A percentile compares a stretch with the other conserved stretches of the same genome.
Conservation (phyloP, 495 filamentous ascomycete genomes). For the Hypomontagnella monticulosa region DNA sequence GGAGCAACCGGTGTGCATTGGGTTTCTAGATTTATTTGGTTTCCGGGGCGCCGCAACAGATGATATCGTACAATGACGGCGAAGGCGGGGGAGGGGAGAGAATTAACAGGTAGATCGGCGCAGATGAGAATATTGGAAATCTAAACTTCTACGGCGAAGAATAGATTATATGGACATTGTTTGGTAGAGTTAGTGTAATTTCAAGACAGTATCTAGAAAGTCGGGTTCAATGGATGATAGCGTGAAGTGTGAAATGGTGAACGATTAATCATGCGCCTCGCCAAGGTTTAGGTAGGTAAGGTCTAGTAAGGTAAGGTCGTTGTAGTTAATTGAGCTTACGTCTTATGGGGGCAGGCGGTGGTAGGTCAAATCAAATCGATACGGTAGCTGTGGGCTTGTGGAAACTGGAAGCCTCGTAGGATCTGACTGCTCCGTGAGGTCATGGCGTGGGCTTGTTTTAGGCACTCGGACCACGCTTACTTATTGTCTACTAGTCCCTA, state of each 20-base stretch:
- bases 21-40: constrained; percentile 1
- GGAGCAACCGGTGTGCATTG: constrained; percentile 15
- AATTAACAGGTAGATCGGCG: neutral
- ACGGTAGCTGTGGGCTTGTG: constrained; percentile 25
- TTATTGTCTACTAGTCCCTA: neutral
- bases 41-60: neutral
- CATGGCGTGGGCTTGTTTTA: constrained; percentile 33
- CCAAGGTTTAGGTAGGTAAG: too few relatives aligned
- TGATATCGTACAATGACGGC: constrained; percentile 15
- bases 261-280: neutral
- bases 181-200: neutral
- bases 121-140: constrained; percentile 14
- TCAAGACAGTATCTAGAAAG: neutral
- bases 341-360: neutral
- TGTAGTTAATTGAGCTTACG: neutral
- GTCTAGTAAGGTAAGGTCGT: too few relatives aligned
- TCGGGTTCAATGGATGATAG: too few relatives aligned
- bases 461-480: constrained; percentile 27
- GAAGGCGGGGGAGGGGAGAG: constrained; percentile 38
- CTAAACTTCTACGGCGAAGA: constrained; percentile 5
- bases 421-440: constrained; percentile 37
- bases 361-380: constrained; percentile 1
- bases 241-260: too few relatives aligned
- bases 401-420: constrained; percentile 33
- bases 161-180: constrained; percentile 3